Conservation (phyloP, 441 rosid species). For the Populus hybrid region DNA sequence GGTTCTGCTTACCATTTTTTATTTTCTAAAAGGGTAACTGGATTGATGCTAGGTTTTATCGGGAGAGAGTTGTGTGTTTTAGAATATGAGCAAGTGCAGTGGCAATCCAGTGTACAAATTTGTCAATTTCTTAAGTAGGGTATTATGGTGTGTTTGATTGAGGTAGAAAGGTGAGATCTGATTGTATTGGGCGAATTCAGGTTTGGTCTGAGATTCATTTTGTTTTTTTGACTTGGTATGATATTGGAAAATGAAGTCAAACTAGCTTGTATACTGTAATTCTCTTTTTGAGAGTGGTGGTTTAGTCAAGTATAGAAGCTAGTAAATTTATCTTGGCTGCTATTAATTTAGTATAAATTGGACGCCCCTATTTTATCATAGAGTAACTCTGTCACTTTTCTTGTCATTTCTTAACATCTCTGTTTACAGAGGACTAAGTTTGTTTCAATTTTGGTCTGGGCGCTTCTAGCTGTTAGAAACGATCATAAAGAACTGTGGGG, state of each 20-base stretch:
- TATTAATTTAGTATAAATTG: not conserved
- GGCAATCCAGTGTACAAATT: not conserved
- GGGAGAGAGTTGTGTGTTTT: not conserved
- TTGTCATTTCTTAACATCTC: slow-evolving; percentile 7
- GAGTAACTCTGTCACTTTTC: not conserved
- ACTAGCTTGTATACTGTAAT: not conserved
- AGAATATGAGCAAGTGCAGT: not conserved
- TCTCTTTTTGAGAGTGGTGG: not conserved
- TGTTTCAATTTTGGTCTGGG: slow-evolving; percentile 14
- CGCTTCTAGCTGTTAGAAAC: slow-evolving; percentile 81
- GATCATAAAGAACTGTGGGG: slow-evolving; percentile 92
- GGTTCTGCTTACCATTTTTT: not conserved
- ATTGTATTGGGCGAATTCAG: not conserved
- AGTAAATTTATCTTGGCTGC: not conserved
- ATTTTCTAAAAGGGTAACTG: not conserved
- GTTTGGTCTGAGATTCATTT: not conserved
- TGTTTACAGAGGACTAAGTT: slow-evolving; percentile 4
- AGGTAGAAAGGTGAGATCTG: not conserved
- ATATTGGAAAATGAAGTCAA: not conserved
- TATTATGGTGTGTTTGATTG: not conserved
- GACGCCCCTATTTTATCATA: not conserved
- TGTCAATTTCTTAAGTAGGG: not conserved
- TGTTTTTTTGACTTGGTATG: not conserved
- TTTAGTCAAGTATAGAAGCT: not conserved
- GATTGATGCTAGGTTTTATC: not conserved